Evolutionary conservation across 2,329 filamentous ascomycete genomes (phyloP).

Genomic region (Neopestalotiopsis clavispora): DNA sequence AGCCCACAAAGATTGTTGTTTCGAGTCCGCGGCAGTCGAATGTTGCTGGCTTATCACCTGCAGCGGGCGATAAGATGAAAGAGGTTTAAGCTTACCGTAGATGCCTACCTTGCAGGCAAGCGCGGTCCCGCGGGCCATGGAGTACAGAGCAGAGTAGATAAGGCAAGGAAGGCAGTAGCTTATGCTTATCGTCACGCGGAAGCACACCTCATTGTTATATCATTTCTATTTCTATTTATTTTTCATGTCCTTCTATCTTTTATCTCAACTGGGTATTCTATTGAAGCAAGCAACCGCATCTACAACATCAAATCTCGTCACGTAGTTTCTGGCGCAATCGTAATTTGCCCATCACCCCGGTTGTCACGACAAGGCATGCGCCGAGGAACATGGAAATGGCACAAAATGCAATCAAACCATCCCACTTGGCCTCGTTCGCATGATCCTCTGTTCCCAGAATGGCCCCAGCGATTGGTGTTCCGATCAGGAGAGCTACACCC

Average conservation of each 20-base stretch:
- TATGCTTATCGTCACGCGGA: too few relatives aligned
- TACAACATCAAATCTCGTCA: not conserved
- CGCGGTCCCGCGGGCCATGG: too few relatives aligned
- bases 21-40: too few relatives aligned
- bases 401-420: slow-evolving; percentile 18
- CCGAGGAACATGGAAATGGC: slow-evolving; percentile 12
- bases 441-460: slow-evolving; percentile 9
- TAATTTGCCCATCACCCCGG: slow-evolving; percentile 7
- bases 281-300: not conserved
- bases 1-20: not conserved
- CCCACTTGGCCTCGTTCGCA: slow-evolving; percentile 14
- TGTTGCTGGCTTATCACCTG: too few relatives aligned
- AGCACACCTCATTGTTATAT: not conserved
- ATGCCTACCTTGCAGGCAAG: too few relatives aligned
- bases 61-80: too few relatives aligned
- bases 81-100: too few relatives aligned
- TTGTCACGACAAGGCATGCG: slow-evolving; percentile 4
- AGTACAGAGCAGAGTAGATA: too few relatives aligned
- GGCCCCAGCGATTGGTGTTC: slow-evolving; percentile 48
- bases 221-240: not conserved
- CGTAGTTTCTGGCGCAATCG: slow-evolving; percentile 13
- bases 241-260: not conserved
- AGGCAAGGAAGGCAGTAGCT: too few relatives aligned
- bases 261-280: not conserved
- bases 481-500: slow-evolving; percentile 53